Evolutionary conservation across 495 filamentous ascomycete species (phyloP), one percentile per base, ranked within the genome.

Genomic region (Penicillium fimorum): DNA sequence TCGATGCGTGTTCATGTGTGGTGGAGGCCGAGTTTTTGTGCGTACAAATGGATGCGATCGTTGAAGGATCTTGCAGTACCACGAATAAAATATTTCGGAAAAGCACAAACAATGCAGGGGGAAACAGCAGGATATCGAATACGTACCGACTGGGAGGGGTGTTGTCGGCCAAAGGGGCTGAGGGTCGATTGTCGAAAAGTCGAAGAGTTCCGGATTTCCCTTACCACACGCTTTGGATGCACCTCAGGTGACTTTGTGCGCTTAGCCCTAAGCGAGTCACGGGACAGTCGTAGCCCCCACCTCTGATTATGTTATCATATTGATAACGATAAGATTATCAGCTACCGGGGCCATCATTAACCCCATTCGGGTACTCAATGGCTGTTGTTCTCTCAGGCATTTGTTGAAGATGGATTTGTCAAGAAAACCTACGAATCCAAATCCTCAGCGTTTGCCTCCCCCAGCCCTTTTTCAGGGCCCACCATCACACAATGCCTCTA

Each of bases 391-490:
- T 53, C 43, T 25, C n/a, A 2, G 29, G 20, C n/a, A 25, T 20
- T 32, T 27, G 11, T 29, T 15, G 29, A 56, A 56, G 11, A 66
- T 69, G 60, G 69, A 74, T 13, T 49, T 63, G 10, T 54, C 66
- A 22, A 61, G 64, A 47, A 75, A 68, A 41, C 44, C 17, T 17
- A 59, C 66, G 40, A 74, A 66, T 64, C 62, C 78, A 44, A 74
- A 66, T 65, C 60, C 78, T 54, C 81, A 87, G 66, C 86, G 87
- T 43, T 82, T 88, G 41, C 87, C 89, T 30, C 87, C 87, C 10
- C 90, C 90, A 7, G 79, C 85, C 18, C 82, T 94, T 40, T 95
- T 95, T 66, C 83, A 90, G 43, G 85, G 85, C 15, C 90, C 87
- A 17, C 89, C 88, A 4, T 92, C 89, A 18, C 85, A 83, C 58